Evolutionary conservation across 768 basidiomycete species (phyloP), one percentile per base, ranked within the genome.

Genomic region (Phallus indusiatus): DNA sequence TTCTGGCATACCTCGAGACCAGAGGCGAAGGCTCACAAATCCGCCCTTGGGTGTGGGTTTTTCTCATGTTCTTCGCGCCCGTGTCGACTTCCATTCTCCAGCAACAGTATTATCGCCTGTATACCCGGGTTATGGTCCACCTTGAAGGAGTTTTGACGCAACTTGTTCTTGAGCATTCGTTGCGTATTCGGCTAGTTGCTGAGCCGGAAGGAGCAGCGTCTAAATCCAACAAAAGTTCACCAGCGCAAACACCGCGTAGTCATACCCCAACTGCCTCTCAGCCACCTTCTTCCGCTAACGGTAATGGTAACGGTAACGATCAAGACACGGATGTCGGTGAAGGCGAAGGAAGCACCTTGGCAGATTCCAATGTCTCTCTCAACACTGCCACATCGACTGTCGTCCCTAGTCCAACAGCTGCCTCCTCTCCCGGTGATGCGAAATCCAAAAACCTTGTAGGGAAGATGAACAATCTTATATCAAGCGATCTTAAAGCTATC

Each of bases 391-490:
- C 28, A 3, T 28, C 28, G 2, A 28, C 63, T 7, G 22, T 35
- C 17, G 46, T 36, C 36, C 47, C 52, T 24, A 20, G 18, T 33
- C 49, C 47, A 20, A 36, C 14, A 54, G 11, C 47, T 34, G 22
- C 21, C 35, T 20, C 21, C 35, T 20, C 33, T 36, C 35, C 61
- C 55, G 53, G 60, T 64, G 62, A 68, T 53, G 61, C 66, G 42
- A 71, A 70, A 50, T 67, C 70, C 11, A 72, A 71, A 9, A 83
- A 85, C 65, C 69, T 88, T 18, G 79, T 83, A 37, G 88, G 90
- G 10, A 86, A 81, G 67, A 83, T 91, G 67, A 90, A 86, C 68
- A 90, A 88, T 56, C 71, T 90, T 6, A 79, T 88, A 35, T 82
- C 86, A 8, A 82, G 83, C 1, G 88, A 91, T 69, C 64, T 81